phyloP scores from a whole-genome alignment of 768 basidiomycete species.

The Antrodiella citrinella region DNA sequence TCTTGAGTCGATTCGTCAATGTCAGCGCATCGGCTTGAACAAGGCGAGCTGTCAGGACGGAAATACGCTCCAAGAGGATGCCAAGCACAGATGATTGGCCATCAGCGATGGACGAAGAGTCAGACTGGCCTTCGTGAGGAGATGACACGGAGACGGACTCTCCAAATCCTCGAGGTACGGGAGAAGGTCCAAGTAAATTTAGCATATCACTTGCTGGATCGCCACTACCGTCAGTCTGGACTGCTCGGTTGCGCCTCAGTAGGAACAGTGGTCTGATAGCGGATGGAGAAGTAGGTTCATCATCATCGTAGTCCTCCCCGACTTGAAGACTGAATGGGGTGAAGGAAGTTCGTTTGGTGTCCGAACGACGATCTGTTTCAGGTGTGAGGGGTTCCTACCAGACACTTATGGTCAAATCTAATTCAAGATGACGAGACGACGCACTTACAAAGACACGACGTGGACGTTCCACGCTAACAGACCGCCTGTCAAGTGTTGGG shows the following conservation, averaged over 20 bases:
- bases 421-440: background rate
- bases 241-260: conserved; percentile 41
- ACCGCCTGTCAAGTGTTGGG: conserved; percentile 21
- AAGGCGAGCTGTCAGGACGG: conserved; percentile 54
- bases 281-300: conserved; percentile 14
- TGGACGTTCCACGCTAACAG: conserved; percentile 26
- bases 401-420: background rate
- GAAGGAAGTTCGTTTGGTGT: conserved; percentile 18
- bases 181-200: conserved; percentile 15
- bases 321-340: conserved; percentile 20
- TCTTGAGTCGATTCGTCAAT: conserved; percentile 81
- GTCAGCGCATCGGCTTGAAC: conserved; percentile 78
- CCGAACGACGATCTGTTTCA: conserved; percentile 31
- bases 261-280: conserved; percentile 40
- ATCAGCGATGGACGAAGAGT: conserved; percentile 65
- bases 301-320: conserved; percentile 38
- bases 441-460: conserved; percentile 26
- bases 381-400: conserved; percentile 39
- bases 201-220: conserved; percentile 1
- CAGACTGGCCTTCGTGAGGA: conserved; percentile 56
- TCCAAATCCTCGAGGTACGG: conserved; percentile 20
- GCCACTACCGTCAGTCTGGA: conserved; percentile 17
- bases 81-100: conserved; percentile 42
- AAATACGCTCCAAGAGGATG: conserved; percentile 53
- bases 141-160: conserved; percentile 35